Conservation (phyloP, 257 asterid genomes). For the Prunella vulgaris region DNA sequence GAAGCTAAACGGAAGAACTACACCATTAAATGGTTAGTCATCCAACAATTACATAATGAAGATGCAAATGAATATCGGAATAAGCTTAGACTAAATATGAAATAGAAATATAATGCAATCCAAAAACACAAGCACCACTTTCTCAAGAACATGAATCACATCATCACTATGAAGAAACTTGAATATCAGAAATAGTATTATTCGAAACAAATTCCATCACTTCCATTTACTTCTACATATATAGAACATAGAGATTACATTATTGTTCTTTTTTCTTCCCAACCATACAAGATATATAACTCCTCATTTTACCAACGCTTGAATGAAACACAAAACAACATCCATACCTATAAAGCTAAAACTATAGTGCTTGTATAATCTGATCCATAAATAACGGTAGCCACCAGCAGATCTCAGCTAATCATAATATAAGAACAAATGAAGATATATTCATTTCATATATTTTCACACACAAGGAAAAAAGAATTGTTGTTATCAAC, state of each 20-base stretch:
- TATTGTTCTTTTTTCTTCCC: neutral
- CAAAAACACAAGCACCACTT: neutral
- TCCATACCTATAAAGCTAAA: neutral
- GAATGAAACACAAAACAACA: neutral
- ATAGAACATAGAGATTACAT: neutral
- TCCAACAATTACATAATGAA: neutral
- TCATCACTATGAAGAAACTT: neutral
- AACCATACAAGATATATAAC: neutral
- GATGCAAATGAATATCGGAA: neutral
- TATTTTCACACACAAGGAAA: neutral
- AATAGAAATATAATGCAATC: neutral
- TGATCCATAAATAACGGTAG: neutral
- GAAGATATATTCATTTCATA: neutral
- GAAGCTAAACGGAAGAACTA: conserved; percentile 24
- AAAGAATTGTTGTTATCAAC: neutral
- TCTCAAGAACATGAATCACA: neutral
- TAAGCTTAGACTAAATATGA: neutral
- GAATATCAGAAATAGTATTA: neutral
- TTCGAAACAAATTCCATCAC: neutral
- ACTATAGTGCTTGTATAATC: neutral
- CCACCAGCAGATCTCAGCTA: neutral
- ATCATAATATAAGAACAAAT: neutral
- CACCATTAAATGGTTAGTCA: neutral
- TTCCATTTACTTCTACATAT: neutral
- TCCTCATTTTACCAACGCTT: neutral